Evolutionary conservation across 352 stramenopile species (phyloP), one percentile per base, ranked within the genome.

Genomic region (Phytopythium sindhum): DNA sequence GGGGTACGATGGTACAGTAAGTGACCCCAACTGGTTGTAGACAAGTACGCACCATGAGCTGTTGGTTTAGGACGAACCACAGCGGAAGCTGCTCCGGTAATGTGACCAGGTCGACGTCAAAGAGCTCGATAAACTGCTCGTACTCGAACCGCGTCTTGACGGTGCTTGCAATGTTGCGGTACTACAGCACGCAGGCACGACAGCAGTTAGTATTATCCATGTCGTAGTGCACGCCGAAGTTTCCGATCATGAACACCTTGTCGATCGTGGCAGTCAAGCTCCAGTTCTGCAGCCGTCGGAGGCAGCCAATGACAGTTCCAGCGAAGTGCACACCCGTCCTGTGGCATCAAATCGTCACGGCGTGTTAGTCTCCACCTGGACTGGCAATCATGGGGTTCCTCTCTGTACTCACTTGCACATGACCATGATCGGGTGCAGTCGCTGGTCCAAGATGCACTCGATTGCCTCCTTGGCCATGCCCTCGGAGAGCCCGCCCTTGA

Each of bases 81-180:
- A 73, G 68, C 8, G 87, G 87, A 14, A 96, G 59, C 21, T 94
- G 80, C 57, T 91, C 78, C 17, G 87, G 87, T 15, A 94, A 58
- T 23, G 83, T 92, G 53, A 93, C 86, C 29, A 95, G 73, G 61
- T 95, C 86, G 37, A 93, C 84, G 52, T 96, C 87, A 52, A 96
- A 96, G 15, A 96, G 74, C 63, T 95, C 87, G 35, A 95, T 95
- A 61, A 95, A 95, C 66, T 95, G 87, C 64, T 95, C 87, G 62
- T 95, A 93, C 64, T 95, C 87, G 45, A 94, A 95, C 28, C 86
- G 77, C 60, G 85, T 94, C 67, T 95, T 95, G 70, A 93, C 76
- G 64, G 72, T 93, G 65, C 85, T 89, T 17, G 85, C 85, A 52
- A 95, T 78, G 51, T 95, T 95, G 33, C 87, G 85, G 69, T 95